Percentiles rank a stretch among this genome's conserved stretches.
phyloP scores from a whole-genome alignment of 495 filamentous ascomycete genomes.

The Penicillium roqueforti region DNA sequence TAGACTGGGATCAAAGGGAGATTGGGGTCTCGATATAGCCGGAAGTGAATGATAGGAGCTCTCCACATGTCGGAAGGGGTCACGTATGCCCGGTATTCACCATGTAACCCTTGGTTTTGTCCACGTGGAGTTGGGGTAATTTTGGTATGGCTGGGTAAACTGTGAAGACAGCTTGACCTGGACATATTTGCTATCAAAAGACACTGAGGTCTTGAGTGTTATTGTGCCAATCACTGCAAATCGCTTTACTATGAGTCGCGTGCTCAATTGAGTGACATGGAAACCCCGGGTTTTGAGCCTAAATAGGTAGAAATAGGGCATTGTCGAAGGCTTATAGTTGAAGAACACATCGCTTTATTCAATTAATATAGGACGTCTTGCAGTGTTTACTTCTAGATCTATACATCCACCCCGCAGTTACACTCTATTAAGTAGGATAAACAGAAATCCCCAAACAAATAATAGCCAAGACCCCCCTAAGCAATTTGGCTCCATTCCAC shows the following conservation, averaged over 20 bases:
- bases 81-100: conserved; percentile 8
- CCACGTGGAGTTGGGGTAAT: not conserved
- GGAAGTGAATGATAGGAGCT: conserved; percentile 6
- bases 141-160: not conserved
- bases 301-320: not conserved
- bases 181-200: not conserved
- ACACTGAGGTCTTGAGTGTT: no score
- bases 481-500: not conserved
- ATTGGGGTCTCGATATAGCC: not conserved
- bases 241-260: not conserved
- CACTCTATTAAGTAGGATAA: not conserved
- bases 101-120: not conserved
- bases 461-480: conserved; percentile 3
- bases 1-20: not conserved
- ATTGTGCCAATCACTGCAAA: not conserved
- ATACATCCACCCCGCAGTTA: not conserved
- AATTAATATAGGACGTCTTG: not conserved
- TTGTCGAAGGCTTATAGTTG: not conserved
- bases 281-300: not conserved
- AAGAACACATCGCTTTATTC: no score
- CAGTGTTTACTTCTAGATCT: not conserved
- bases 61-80: conserved; percentile 9
- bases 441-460: not conserved
- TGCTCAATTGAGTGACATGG: not conserved
- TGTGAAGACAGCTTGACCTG: not conserved